Percentiles rank a stretch among this genome's conserved stretches.
These are phyloP conservation scores for Petunia secreta DNA, from an alignment of 257 asterid genomes.

Conservation along the genomic window DNA sequence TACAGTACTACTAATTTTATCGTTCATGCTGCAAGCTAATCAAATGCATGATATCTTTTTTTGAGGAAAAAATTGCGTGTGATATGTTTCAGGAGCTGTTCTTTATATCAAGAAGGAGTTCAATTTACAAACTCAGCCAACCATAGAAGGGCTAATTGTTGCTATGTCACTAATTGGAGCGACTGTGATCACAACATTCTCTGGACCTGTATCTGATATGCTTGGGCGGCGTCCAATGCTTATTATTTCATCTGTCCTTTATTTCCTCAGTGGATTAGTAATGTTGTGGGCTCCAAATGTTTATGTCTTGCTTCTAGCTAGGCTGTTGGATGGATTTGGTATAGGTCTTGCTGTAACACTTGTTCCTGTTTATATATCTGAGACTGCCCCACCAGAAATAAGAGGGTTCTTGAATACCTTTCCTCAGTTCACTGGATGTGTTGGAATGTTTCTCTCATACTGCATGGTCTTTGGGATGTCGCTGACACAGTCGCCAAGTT, in stretches of 20 bases:
- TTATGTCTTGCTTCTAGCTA: constrained; percentile 73
- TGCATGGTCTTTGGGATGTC: constrained; percentile 97
- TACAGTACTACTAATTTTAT: no score
- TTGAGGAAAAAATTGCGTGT: constrained; percentile 18
- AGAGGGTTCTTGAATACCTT: constrained; percentile 80
- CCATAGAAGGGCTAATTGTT: constrained; percentile 88
- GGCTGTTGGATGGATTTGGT: constrained; percentile 94
- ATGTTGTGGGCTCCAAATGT: constrained; percentile 98
- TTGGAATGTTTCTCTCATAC: constrained; percentile 86
- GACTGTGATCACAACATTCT: constrained; percentile 81
- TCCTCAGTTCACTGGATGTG: constrained; percentile 91
- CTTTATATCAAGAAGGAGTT: constrained; percentile 90
- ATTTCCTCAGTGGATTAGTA: constrained; percentile 78
- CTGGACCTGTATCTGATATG: constrained; percentile 80
- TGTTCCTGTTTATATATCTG: constrained; percentile 90
- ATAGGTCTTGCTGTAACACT: constrained; percentile 92
- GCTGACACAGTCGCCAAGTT: constrained; percentile 66
- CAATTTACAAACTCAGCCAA: constrained; percentile 68
- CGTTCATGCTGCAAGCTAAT: not conserved
- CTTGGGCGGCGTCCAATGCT: constrained; percentile 97
- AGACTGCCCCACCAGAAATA: constrained; percentile 94
- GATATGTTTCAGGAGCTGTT: constrained; percentile 68
- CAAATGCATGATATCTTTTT: not conserved
- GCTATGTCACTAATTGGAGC: constrained; percentile 95
- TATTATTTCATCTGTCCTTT: constrained; percentile 71